Conservation (phyloP, 495 filamentous ascomycete genomes). For the Aspergillus incahuasiensis region DNA sequence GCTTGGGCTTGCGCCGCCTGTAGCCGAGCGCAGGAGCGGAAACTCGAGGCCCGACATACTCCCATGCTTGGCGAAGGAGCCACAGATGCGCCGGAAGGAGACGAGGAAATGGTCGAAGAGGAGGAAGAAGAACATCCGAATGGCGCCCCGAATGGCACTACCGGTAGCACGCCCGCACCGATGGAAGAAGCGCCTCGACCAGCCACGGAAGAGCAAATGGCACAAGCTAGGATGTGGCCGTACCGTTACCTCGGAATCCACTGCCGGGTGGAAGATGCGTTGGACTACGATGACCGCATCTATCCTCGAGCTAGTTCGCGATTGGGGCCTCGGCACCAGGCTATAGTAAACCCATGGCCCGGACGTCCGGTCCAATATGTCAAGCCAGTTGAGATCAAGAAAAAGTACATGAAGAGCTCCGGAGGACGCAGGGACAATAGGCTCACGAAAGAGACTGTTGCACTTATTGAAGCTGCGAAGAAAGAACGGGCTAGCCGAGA, state of each 20-base stretch:
- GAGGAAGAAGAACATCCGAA: slow-evolving; percentile 67
- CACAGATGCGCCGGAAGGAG: slow-evolving; percentile 61
- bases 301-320: slow-evolving; percentile 94
- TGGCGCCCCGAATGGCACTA: slow-evolving; percentile 42
- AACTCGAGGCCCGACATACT: slow-evolving; percentile 85
- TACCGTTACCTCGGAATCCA: slow-evolving; percentile 95
- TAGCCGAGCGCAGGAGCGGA: slow-evolving; percentile 87
- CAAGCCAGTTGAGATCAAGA: slow-evolving; percentile 82
- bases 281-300: slow-evolving; percentile 97
- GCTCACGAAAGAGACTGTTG: slow-evolving; percentile 69
- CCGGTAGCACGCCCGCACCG: slow-evolving; percentile 56
- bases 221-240: slow-evolving; percentile 90
- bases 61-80: slow-evolving; percentile 54
- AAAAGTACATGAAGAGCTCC: slow-evolving; percentile 57
- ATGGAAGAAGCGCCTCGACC: slow-evolving; percentile 54
- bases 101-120: slow-evolving; percentile 75
- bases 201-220: slow-evolving; percentile 83
- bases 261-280: slow-evolving; percentile 90
- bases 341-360: slow-evolving; percentile 75
- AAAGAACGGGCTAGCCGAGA: slow-evolving; percentile 72
- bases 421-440: slow-evolving; percentile 67
- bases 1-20: slow-evolving; percentile 97
- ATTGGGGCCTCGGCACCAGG: slow-evolving; percentile 87
- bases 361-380: slow-evolving; percentile 83
- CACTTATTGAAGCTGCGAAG: slow-evolving; percentile 76